These are phyloP conservation scores for Mariannaea elegans DNA, from an alignment of 2,329 filamentous ascomycete genomes.

Conservation along the genomic window DNA sequence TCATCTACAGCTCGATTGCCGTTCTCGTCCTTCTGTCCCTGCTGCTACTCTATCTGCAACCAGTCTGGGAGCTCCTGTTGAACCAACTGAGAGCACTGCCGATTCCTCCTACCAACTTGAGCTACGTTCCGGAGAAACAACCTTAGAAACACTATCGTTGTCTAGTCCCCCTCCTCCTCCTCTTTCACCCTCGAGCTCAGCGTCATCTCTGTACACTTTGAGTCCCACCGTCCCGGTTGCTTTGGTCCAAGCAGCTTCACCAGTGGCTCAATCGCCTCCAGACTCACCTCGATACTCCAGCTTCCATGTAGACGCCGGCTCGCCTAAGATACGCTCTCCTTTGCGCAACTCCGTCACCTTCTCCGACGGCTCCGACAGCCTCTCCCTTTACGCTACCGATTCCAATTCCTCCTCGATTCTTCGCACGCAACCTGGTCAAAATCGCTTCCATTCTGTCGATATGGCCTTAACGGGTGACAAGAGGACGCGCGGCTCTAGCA, in stretches of 20 bases:
- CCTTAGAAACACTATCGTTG: neutral
- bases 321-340: slow-evolving; percentile 42
- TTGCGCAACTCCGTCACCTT: slow-evolving; percentile 43
- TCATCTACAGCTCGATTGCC: slow-evolving; percentile 35
- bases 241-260: slow-evolving; percentile 14
- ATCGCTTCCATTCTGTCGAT: slow-evolving; percentile 41
- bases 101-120: slow-evolving; percentile 10
- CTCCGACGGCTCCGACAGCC: slow-evolving; percentile 27
- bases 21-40: slow-evolving; percentile 32
- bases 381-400: slow-evolving; percentile 23
- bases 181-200: slow-evolving; percentile 8
- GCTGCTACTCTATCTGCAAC: slow-evolving; percentile 22
- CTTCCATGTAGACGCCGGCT: slow-evolving; percentile 41
- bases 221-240: slow-evolving; percentile 1
- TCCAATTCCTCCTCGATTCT: slow-evolving; percentile 13
- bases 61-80: slow-evolving; percentile 12
- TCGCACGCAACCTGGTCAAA: slow-evolving; percentile 16
- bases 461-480: slow-evolving; percentile 46
- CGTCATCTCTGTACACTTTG: slow-evolving; percentile 1
- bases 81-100: neutral
- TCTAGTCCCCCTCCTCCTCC: neutral
- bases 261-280: slow-evolving; percentile 29
- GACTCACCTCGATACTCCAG: slow-evolving; percentile 32
- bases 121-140: slow-evolving; percentile 11
- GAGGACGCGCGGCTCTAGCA: slow-evolving; percentile 18